Conservation (phyloP, 192 early-diverging fungal species). For the Chytriomyces sp. region DNA sequence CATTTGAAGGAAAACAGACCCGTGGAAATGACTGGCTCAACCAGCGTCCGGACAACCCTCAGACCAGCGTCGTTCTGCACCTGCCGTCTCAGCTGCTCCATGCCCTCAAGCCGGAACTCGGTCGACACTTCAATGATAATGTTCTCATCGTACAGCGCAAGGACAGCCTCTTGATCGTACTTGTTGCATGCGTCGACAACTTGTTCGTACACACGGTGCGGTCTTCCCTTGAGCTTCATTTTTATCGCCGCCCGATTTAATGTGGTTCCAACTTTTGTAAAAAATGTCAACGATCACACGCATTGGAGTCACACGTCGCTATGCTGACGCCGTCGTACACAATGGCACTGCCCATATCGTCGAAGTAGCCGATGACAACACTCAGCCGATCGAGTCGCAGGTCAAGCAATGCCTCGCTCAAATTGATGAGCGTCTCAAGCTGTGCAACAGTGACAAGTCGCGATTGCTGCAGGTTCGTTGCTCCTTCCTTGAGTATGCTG, state of each 20-base stretch:
- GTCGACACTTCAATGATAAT: too few species aligned
- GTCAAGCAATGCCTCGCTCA: conserved; percentile 16
- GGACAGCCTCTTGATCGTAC: too few species aligned
- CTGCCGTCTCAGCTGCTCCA: too few species aligned
- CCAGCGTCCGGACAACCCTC: too few species aligned
- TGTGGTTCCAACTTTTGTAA: not conserved
- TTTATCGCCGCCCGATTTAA: not conserved
- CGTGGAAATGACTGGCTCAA: too few species aligned
- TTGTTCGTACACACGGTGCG: too few species aligned
- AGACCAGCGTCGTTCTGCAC: too few species aligned
- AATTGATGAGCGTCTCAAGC: not conserved
- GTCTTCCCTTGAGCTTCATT: not conserved
- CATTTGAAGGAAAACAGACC: too few species aligned
- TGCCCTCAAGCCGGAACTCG: too few species aligned
- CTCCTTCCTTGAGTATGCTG: too few species aligned
- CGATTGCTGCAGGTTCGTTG: conserved; percentile 18
- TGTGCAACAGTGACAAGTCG: not conserved
- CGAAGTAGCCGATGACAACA: conserved; percentile 23
- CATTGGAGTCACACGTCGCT: conserved; percentile 2
- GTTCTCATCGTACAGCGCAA: too few species aligned
- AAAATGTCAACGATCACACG: not conserved
- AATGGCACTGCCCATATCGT: conserved; percentile 29
- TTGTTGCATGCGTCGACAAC: too few species aligned
- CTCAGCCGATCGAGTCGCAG: conserved; percentile 3
- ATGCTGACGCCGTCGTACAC: conserved; percentile 14